Base-by-base conservation (phyloP, 331 rosid species). In the Quercus lobata region DNA sequence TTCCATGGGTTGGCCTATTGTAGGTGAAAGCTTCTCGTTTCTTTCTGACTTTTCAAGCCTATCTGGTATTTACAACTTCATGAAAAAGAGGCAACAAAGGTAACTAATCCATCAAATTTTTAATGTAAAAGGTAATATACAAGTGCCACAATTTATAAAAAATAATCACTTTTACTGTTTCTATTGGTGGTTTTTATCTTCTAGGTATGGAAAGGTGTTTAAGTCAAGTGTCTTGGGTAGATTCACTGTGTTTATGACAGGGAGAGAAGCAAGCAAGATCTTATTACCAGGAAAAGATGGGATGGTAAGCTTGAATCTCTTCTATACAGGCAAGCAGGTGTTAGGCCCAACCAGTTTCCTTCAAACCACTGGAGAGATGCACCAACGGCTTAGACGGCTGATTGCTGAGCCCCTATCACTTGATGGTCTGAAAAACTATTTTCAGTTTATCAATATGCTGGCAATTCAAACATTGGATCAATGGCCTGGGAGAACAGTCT, bases 261-360 rank as follows among this genome's bases (percentile, higher is more conserved):
- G 98, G 57, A 94, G 94, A 60, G 96, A 94, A 75, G 97, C 96
- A 63, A 88, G 92, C 32, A 93, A 94, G 89, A 88, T 90, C 49
- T 63, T 92, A 82, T 77, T 94, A 70, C 88, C 92, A 1, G 97
- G 96, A 54, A 92, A 83, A 76, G 98, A 92, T 78, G 93, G 97
- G 1, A 63, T 92, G 88, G 94, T 90, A 80, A 94, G 97, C 83
- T 82, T 94, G 86, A 94, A 92, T 78, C 82, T 94, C 71, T 94
- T 89, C 66, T 89, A 89, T 27, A 88, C 97, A 5, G 97, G 97
- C 12, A 79, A 88, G 72, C 98, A 92, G 76, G 96, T 92, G 56
- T 85, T 94, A 1, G 94, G 98, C 57, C 97, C 89, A n/a, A 87
- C 92, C 58, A 94, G 94, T 82, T 87, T 94, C 92, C 92, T 90